Conservation (phyloP, 2,329 filamentous ascomycete genomes). For the Diaporthe sp. region DNA sequence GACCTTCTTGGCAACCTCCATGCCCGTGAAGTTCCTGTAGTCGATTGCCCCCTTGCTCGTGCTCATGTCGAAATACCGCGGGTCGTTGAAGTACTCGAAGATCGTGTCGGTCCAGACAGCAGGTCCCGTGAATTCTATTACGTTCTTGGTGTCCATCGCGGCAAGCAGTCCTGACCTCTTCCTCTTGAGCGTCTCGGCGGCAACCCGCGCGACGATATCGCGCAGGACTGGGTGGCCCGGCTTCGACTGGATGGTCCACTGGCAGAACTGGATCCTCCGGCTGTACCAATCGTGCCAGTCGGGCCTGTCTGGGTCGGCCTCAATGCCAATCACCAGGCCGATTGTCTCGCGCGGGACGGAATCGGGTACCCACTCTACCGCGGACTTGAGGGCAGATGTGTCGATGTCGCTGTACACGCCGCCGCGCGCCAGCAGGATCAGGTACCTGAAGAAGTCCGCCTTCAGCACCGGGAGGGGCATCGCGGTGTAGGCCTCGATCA, state of each 20-base stretch:
- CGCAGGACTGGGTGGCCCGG: slow-evolving; percentile 92
- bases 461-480: slow-evolving; percentile 82
- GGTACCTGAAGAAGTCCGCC: slow-evolving; percentile 84
- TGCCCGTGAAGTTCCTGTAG: slow-evolving; percentile 90
- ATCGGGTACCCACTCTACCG: slow-evolving; percentile 87
- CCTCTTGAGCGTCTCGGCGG: slow-evolving; percentile 81
- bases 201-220: slow-evolving; percentile 89
- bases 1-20: slow-evolving; percentile 85
- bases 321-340: slow-evolving; percentile 92
- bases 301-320: slow-evolving; percentile 91
- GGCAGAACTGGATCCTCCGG: slow-evolving; percentile 95
- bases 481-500: slow-evolving; percentile 81
- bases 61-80: slow-evolving; percentile 86
- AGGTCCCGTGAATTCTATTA: slow-evolving; percentile 95
- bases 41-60: slow-evolving; percentile 81
- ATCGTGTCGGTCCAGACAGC: slow-evolving; percentile 94
- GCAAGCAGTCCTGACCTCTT: slow-evolving; percentile 77
- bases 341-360: slow-evolving; percentile 82
- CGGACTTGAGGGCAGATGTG: slow-evolving; percentile 85
- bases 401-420: slow-evolving; percentile 92
- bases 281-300: slow-evolving; percentile 98
- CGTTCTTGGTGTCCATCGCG: slow-evolving; percentile 73
- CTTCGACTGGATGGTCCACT: slow-evolving; percentile 98
- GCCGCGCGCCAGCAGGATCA: slow-evolving; percentile 73
- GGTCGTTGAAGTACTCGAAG: slow-evolving; percentile 94